These are phyloP conservation scores for Pythium sp. DNA, from an alignment of 352 stramenopile species.

Conservation along the genomic window DNA sequence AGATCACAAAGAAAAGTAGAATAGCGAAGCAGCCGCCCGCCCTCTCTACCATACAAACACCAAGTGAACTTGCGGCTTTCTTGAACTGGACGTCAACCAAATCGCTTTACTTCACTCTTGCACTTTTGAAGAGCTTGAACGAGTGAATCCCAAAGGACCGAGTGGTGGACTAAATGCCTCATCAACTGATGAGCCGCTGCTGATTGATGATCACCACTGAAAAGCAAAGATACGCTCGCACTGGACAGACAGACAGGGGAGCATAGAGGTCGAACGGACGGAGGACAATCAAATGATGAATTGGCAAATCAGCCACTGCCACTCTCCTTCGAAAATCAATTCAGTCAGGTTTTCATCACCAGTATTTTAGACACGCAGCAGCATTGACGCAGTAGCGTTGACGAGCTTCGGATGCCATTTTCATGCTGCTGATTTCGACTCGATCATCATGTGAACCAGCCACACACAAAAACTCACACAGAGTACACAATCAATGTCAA, in stretches of 20 bases:
- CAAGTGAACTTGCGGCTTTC: background rate
- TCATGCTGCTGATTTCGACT: background rate
- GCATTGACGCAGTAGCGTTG: background rate
- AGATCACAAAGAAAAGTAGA: slow-evolving; percentile 6
- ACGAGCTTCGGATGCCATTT: background rate
- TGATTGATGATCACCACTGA: background rate
- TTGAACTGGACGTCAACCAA: background rate
- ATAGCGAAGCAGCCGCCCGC: background rate
- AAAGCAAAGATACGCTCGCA: background rate
- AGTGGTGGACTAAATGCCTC: background rate
- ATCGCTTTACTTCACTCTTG: background rate
- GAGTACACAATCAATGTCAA: background rate
- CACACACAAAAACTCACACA: background rate
- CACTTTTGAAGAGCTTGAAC: background rate
- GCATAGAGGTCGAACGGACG: background rate
- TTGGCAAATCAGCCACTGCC: slow-evolving; percentile 2
- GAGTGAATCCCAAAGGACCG: background rate
- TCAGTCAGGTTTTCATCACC: slow-evolving; percentile 2
- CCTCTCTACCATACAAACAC: background rate
- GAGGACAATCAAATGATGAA: slow-evolving; percentile 1
- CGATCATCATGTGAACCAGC: background rate
- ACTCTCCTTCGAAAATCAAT: slow-evolving; percentile 11
- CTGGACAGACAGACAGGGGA: background rate
- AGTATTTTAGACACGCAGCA: background rate
- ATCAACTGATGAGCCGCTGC: slow-evolving; percentile 1